phyloP scores from a whole-genome alignment of 2,329 filamentous ascomycete genomes.

The Botrytis cinerea region DNA sequence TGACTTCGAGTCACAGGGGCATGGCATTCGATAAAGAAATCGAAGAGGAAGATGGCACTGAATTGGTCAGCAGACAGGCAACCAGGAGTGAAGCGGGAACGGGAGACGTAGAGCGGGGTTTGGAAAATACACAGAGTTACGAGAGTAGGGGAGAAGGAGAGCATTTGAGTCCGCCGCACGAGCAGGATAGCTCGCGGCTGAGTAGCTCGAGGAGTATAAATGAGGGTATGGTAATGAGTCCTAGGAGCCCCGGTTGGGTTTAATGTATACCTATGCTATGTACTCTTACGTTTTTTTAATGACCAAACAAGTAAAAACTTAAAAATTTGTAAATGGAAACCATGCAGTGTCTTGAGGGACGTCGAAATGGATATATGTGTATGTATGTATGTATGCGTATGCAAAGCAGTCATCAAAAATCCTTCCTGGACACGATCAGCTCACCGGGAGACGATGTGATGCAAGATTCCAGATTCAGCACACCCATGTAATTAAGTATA shows the following conservation, averaged over 20 bases:
- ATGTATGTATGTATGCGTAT: too few species aligned
- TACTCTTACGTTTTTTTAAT: neutral
- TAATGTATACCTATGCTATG: neutral
- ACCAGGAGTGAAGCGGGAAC: neutral
- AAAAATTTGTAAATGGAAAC: neutral
- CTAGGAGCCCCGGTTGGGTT: neutral
- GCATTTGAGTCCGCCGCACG: neutral
- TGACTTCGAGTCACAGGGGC: neutral
- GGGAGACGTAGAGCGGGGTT: neutral
- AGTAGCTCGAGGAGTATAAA: neutral
- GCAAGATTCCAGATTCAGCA: neutral
- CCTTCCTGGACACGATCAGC: too few species aligned
- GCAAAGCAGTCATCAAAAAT: too few species aligned
- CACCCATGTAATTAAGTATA: neutral
- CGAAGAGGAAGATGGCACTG: slow-evolving; percentile 4
- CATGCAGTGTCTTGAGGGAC: too few species aligned
- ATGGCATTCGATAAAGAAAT: neutral
- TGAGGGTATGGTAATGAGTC: neutral
- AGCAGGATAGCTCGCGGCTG: neutral
- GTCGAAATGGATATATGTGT: too few species aligned
- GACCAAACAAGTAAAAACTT: neutral
- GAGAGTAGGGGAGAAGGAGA: neutral
- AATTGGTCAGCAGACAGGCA: neutral
- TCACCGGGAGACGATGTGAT: neutral
- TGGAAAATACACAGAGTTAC: neutral